A percentile compares a stretch with the other conserved stretches of the same genome.
Evolutionary conservation across 1,284 basidiomycete species (phyloP).

Genomic region (Pseudozyma flocculosa): DNA sequence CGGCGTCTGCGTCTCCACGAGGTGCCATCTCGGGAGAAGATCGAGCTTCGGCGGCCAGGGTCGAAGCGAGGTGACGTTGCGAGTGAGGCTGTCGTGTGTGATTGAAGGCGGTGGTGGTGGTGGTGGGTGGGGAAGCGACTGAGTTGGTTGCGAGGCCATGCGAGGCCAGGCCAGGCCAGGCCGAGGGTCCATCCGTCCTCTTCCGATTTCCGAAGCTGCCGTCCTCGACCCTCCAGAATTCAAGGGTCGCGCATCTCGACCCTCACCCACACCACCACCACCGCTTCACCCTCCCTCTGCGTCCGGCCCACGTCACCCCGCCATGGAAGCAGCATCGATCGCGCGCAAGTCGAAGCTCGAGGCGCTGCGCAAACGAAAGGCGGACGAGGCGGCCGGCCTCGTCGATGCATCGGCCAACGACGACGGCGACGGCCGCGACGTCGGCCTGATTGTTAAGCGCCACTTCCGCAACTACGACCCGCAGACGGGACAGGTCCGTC

Average conservation of each 20-base stretch:
- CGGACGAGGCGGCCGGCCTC: constrained; percentile 48
- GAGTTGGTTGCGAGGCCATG: too few species aligned
- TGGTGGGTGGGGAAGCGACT: too few species aligned
- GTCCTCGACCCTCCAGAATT: too few species aligned
- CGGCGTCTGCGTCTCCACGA: background rate
- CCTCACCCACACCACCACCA: constrained; percentile 1
- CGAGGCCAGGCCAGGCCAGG: too few species aligned
- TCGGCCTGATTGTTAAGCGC: constrained; percentile 36
- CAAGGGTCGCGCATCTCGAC: too few species aligned
- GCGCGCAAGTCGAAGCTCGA: constrained; percentile 81
- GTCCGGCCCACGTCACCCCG: background rate
- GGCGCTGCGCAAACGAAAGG: constrained; percentile 76
- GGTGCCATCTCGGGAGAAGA: too few species aligned
- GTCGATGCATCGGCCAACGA: background rate
- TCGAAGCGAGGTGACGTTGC: too few species aligned
- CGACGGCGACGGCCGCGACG: background rate
- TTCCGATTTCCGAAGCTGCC: too few species aligned
- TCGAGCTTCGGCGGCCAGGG: too few species aligned
- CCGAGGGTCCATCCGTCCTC: too few species aligned
- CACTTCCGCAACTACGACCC: constrained; percentile 58
- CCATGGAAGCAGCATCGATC: constrained; percentile 74
- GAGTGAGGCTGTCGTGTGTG: too few species aligned
- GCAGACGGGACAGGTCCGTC: constrained; percentile 47
- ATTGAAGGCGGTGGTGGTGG: too few species aligned
- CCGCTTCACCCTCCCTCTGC: background rate